Percentiles rank a stretch among this genome's conserved stretches.
These are phyloP conservation scores for Suillus subaureus DNA, from an alignment of 768 basidiomycete species.

Conservation along the genomic window DNA sequence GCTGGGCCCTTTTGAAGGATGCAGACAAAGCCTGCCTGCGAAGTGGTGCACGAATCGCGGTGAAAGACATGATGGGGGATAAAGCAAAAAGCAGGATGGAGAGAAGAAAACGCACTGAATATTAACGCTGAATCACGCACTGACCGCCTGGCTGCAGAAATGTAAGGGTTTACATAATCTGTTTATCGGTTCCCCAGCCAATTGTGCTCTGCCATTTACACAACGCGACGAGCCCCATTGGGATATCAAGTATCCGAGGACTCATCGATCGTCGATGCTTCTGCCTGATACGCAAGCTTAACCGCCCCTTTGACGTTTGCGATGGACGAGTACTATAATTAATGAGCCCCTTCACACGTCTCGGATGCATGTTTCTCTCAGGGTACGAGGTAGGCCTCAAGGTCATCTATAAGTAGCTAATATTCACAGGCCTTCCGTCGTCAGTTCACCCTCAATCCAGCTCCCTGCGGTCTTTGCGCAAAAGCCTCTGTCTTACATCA, in stretches of 20 bases:
- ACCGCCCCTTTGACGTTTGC: slow-evolving; percentile 2
- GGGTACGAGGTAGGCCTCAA: not conserved
- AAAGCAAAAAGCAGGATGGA: not conserved
- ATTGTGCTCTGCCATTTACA: slow-evolving; percentile 2
- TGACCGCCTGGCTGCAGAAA: not conserved
- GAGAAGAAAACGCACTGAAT: slow-evolving; percentile 1
- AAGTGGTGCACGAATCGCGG: slow-evolving; percentile 51
- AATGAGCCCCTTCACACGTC: slow-evolving; percentile 11
- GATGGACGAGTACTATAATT: slow-evolving; percentile 14
- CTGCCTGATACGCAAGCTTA: not conserved
- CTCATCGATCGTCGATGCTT: not conserved
- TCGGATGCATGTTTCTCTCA: slow-evolving; percentile 3
- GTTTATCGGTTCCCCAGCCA: slow-evolving; percentile 4
- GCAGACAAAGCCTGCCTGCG: slow-evolving; percentile 44
- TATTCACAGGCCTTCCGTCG: slow-evolving; percentile 3
- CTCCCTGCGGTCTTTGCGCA: not conserved
- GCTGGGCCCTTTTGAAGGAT: slow-evolving; percentile 27
- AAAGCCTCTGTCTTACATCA: not conserved
- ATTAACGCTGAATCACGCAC: not conserved
- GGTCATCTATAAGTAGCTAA: slow-evolving; percentile 4
- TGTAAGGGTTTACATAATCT: slow-evolving; percentile 12
- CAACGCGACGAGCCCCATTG: not conserved
- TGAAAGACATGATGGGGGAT: slow-evolving; percentile 53
- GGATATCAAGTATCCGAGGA: not conserved
- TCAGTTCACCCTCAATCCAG: not conserved